Base-by-base conservation (phyloP, 257 asterid genomes). In the Scutellaria galericulata region DNA sequence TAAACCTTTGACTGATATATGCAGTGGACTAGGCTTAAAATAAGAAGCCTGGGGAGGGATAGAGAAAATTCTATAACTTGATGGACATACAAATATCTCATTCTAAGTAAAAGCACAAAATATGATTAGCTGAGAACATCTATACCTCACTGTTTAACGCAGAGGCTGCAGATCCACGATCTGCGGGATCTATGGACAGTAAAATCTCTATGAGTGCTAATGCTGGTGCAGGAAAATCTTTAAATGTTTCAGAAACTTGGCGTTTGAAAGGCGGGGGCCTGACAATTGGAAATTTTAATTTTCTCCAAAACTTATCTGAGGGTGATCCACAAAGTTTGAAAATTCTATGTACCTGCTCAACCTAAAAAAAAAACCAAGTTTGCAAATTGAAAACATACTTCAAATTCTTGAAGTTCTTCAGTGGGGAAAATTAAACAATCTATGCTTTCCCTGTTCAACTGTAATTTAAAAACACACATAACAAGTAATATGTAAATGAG, bases 241-340 rank as follows among this genome's bases (percentile, higher is more conserved):
- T 87, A 75, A 92, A 95, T 12, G 93, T 88, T 71, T 95, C 98
- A 14, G 83, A 85, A 76, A 95, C 96, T 70, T 91, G 83, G 6
- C 96, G 90, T 72, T 81, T 86, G 79, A 92, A 92, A 57, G 98
- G 97, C 79, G 84, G 97, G 67, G 97, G 98, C 84, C 91, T 95
- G 83, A 95, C 90, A 66, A 90, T 92, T 92, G 98, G 98, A 79
- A 95, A 83, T 84, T 87, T 90, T 11, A 98, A 88, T 76, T 90
- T 95, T 82, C 83, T 88, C 99, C 99, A 95, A 71, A 90, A 92
- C 78, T 95, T 97, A 81, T 95, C 99, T 1, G 90, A 86, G 13
- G 99, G 99, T 13, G 99, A 95, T 40, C 99, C 99, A 72, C 99
- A 95, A 55, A 95, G 96, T 82, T 95, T 95, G 83, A 95, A 92